Percentiles rank a stretch among this genome's conserved stretches.
phyloP scores from a whole-genome alignment of 306 rosid genomes.

The Fragaria nilgerrensis region DNA sequence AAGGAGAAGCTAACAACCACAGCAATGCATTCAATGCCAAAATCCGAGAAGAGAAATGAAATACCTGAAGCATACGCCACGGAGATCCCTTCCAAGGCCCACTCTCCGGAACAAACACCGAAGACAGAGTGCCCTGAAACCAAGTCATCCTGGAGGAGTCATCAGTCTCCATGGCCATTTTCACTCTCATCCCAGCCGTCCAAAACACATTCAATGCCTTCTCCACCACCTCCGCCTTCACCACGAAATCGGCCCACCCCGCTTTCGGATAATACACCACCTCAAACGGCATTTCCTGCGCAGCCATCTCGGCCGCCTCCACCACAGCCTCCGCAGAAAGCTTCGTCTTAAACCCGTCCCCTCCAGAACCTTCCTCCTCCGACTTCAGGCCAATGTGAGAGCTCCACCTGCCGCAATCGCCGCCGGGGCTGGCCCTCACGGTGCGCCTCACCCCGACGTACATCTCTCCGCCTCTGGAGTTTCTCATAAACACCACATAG shows the following conservation, averaged over 20 bases:
- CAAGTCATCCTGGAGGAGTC: conserved; percentile 60
- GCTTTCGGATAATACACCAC: conserved; percentile 66
- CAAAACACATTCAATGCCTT: conserved; percentile 38
- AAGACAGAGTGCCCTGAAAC: conserved; percentile 60
- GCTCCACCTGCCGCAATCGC: conserved; percentile 25
- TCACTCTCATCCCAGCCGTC: conserved; percentile 61
- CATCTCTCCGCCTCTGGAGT: conserved; percentile 26
- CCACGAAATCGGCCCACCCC: conserved; percentile 64
- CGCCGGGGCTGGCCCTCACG: conserved; percentile 1
- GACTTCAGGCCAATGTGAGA: conserved; percentile 6
- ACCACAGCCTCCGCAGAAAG: conserved; percentile 36
- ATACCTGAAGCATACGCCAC: conserved; percentile 83
- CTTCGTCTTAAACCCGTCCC: conserved; percentile 36
- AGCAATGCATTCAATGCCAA: not conserved
- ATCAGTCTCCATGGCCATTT: conserved; percentile 58
- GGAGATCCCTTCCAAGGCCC: conserved; percentile 55
- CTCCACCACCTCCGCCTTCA: conserved; percentile 54
- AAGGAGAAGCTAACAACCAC: not conserved
- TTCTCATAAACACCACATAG: conserved; percentile 59
- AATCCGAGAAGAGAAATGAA: not conserved
- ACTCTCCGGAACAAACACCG: conserved; percentile 13
- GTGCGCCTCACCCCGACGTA: conserved; percentile 66
- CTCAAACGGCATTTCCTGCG: conserved; percentile 50
- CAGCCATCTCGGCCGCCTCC: conserved; percentile 58
- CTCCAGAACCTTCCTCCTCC: conserved; percentile 28